Conservation (phyloP, 257 asterid species). For the Capsicum baccatum region DNA sequence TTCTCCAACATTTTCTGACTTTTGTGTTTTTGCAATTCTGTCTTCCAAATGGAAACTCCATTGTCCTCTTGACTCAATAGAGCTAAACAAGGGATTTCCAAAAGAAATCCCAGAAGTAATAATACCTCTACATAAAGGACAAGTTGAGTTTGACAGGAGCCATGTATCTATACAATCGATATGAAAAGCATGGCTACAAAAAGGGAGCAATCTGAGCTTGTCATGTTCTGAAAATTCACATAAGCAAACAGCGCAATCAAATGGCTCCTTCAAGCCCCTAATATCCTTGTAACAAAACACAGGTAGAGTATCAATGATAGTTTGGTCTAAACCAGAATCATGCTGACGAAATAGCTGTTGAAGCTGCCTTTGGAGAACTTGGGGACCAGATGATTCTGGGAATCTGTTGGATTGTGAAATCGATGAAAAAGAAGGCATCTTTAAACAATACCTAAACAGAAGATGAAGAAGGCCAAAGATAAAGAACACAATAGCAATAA, state of each 20-base stretch:
- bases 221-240: constrained; percentile 81
- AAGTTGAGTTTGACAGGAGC: constrained; percentile 86
- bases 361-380: constrained; percentile 60
- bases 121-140: constrained; percentile 83
- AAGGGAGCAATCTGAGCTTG: constrained; percentile 81
- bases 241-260: constrained; percentile 94
- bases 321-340: constrained; percentile 89
- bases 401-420: constrained; percentile 53
- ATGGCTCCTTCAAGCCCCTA: constrained; percentile 79
- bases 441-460: constrained; percentile 47
- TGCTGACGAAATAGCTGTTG: constrained; percentile 90
- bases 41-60: constrained; percentile 32
- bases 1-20: constrained; percentile 35
- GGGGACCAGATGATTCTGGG: constrained; percentile 49
- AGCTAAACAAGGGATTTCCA: constrained; percentile 28
- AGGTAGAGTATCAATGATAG: constrained; percentile 82
- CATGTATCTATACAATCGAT: constrained; percentile 89
- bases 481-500: constrained; percentile 58
- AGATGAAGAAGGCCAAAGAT: constrained; percentile 58
- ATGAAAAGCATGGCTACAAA: constrained; percentile 94
- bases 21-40: constrained; percentile 10
- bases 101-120: constrained; percentile 37
- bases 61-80: constrained; percentile 28
- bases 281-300: constrained; percentile 78
- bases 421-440: constrained; percentile 55